Evolutionary conservation across 2,329 filamentous ascomycete species (phyloP).

Genomic region (Botrytis pseudocinerea): DNA sequence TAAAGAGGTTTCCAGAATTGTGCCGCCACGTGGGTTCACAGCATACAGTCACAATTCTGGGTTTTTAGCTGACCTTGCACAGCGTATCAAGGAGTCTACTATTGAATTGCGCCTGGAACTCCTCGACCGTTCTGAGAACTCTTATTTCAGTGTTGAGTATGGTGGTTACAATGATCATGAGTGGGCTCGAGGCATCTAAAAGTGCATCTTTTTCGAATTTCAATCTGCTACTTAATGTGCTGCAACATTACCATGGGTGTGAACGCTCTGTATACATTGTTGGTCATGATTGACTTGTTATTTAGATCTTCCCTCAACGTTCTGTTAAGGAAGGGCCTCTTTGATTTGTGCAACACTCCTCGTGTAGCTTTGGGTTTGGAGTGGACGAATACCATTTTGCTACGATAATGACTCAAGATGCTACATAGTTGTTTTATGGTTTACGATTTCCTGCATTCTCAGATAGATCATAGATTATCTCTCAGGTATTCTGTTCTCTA

Average conservation of each 20-base stretch:
- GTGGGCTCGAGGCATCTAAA: constrained; percentile 22
- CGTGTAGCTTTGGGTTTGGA: constrained; percentile 3
- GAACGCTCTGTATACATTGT: neutral
- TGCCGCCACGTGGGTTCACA: constrained; percentile 8
- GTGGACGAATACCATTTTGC: constrained; percentile 4
- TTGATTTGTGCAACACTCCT: neutral
- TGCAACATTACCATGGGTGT: neutral
- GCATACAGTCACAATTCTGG: neutral
- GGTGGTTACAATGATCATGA: constrained; percentile 21
- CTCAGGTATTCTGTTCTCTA: neutral
- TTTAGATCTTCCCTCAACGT: neutral
- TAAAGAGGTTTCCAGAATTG: constrained; percentile 18
- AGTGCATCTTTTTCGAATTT: neutral
- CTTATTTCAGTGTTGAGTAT: constrained; percentile 22
- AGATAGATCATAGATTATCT: neutral
- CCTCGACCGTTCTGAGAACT: constrained; percentile 21
- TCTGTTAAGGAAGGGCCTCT: neutral
- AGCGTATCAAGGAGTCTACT: constrained; percentile 13
- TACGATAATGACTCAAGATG: constrained; percentile 11
- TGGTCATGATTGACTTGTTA: neutral
- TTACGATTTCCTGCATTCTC: neutral
- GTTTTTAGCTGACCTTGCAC: neutral
- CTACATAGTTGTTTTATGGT: constrained; percentile 2
- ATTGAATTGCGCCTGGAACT: constrained; percentile 20
- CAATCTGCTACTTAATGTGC: constrained; percentile 6